Percentiles rank a stretch among this genome's conserved stretches.
These are phyloP conservation scores for Osmanthus fragrans DNA, from an alignment of 257 asterid species.

Conservation along the genomic window DNA sequence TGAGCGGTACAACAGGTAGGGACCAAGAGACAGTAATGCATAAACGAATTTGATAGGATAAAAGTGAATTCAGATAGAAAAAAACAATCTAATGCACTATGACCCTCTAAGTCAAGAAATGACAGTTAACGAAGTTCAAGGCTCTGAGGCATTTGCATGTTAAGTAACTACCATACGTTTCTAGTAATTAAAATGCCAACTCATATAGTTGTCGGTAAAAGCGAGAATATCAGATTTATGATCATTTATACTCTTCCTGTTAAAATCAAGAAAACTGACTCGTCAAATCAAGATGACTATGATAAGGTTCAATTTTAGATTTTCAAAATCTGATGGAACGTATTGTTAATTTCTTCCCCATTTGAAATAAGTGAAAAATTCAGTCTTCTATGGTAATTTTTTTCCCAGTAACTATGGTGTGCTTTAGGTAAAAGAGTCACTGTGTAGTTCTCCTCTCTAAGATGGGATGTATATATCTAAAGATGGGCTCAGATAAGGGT, in stretches of 20 bases:
- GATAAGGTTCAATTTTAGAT: not conserved
- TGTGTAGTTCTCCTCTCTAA: not conserved
- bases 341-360: not conserved
- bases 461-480: not conserved
- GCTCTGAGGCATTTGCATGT: not conserved
- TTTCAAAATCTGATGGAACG: not conserved
- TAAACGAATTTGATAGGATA: not conserved
- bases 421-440: not conserved
- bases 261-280: not conserved
- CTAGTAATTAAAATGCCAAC: too few species aligned
- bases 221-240: too few species aligned
- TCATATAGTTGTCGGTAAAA: too few species aligned
- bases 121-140: not conserved
- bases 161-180: not conserved
- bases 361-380: not conserved
- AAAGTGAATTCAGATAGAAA: not conserved
- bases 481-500: not conserved
- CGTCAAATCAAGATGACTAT: not conserved
- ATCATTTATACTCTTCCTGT: not conserved
- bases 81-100: constrained; percentile 7
- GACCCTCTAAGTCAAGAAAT: not conserved
- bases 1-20: not conserved
- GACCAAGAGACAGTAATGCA: not conserved
- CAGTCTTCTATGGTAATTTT: not conserved
- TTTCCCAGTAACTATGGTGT: not conserved